These are phyloP conservation scores for Paecilomyces variotii DNA, from an alignment of 2,329 filamentous ascomycete species.

Conservation along the genomic window DNA sequence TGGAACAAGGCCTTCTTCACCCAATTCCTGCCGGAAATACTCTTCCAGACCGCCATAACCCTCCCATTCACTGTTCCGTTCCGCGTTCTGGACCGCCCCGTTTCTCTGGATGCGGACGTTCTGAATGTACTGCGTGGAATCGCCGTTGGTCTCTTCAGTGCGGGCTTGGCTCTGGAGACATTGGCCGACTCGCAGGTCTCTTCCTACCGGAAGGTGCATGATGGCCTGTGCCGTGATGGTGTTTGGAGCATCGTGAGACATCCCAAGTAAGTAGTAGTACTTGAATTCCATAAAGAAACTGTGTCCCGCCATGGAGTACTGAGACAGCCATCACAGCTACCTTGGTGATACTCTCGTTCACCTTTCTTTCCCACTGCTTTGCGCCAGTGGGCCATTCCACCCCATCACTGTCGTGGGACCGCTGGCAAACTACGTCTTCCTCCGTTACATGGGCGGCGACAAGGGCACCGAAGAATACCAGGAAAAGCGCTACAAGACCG, in stretches of 20 bases:
- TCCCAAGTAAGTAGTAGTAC: slow-evolving; percentile 46
- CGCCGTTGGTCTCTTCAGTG: slow-evolving; percentile 48
- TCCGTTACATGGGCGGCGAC: slow-evolving; percentile 51
- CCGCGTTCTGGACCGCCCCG: slow-evolving; percentile 5
- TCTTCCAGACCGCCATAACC: slow-evolving; percentile 49
- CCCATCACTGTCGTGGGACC: slow-evolving; percentile 49
- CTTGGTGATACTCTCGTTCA: slow-evolving; percentile 55
- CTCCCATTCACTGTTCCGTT: slow-evolving; percentile 50
- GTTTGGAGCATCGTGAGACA: slow-evolving; percentile 56
- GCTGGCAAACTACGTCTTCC: slow-evolving; percentile 51
- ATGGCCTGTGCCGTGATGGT: slow-evolving; percentile 44
- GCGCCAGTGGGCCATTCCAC: slow-evolving; percentile 47
- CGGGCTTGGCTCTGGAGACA: slow-evolving; percentile 50
- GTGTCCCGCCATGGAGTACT: slow-evolving; percentile 1
- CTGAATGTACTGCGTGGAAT: slow-evolving; percentile 25
- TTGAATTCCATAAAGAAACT: too few relatives aligned
- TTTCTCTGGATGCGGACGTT: slow-evolving; percentile 21
- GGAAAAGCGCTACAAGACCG: slow-evolving; percentile 44
- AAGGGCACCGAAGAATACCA: slow-evolving; percentile 47
- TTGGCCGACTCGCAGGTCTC: slow-evolving; percentile 52
- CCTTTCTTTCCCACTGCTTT: slow-evolving; percentile 51
- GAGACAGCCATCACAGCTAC: slow-evolving; percentile 36
- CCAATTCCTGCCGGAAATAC: slow-evolving; percentile 50
- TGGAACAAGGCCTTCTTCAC: slow-evolving; percentile 51
- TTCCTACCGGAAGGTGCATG: slow-evolving; percentile 39